Evolutionary conservation across 306 rosid species (phyloP), one percentile per base, ranked within the genome.

Genomic region (Dicorynia guianensis): DNA sequence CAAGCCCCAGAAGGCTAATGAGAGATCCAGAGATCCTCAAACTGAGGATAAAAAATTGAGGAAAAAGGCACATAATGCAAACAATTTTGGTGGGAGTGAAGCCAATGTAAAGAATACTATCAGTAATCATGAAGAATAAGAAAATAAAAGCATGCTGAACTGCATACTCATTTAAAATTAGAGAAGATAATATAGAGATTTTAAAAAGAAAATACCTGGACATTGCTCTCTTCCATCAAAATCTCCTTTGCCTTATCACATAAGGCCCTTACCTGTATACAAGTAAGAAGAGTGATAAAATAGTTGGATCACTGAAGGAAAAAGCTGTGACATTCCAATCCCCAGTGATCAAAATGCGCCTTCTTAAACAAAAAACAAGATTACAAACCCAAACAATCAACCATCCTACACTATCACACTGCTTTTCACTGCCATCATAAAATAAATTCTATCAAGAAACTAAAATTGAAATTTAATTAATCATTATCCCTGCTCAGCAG

Each of bases 171-270:
- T 44, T 44, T 44, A 10, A 4, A 50, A 47, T 34, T 38, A 43
- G 14, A 9, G 14, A 13, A 30, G 50, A 25, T 25, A 64, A 34
- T 10, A 25, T 2, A 13, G 30, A 58, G 44, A 72, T 36, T 34
- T 62, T 72, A 78, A 25, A 52, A 50, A 67, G 64, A 34, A 69
- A 54, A 66, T 44, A 90, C 97, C 93, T 95, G 96, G n/a, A 95
- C 99, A 82, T 92, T 95, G 85, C 99, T 95, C 80, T 95, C 99
- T 33, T 92, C 96, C 97, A 90, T 95, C 76, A 95, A 83, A 79
- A 95, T 92, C 81, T 95, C 97, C 77, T 95, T 95, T 53, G 97
- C 97, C 88, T 95, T 95, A 17, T 89, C 97, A 68, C 97, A 95
- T 81, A 92, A 79, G 61, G 43, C 86, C 82, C 93, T 87, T 49